Evolutionary conservation across 441 rosid species (phyloP), one percentile per base, ranked within the genome.

Genomic region (Populus hybrid): DNA sequence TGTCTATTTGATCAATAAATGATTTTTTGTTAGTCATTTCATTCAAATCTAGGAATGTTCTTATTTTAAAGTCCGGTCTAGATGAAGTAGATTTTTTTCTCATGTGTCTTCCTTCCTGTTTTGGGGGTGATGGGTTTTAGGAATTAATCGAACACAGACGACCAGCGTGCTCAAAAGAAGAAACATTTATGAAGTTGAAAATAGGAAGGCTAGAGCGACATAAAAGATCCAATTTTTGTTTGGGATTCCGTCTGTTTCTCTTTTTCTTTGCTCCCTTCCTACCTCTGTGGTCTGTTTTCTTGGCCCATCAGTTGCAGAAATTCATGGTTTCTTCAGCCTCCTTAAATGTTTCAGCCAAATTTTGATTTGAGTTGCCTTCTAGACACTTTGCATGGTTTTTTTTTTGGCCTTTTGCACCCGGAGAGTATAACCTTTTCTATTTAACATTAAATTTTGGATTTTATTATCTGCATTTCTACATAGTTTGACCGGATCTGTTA

Each of bases 51-150:
- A 24, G n/a, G n/a, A 35, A 36, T 46, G 67, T 78, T 64, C 64
- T 75, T 75, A 68, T 72, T 16, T 80, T 53, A 7, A 72, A 75
- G 87, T 84, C 87, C 73, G 81, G 86, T 88, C 86, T 74, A 78
- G 40, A 2, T 76, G 75, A 78, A 70, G 80, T 20, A 59, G 26
- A 21, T 12, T 20, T 57, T 81, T 35, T 70, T 30, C 6, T 79
- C 32, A 16, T 42, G 38, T 35, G 61, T 26, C 6, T 18, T 28
- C 61, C 77, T 74, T 80, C 79, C 81, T 85, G 80, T 81, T 76
- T 73, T 46, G 46, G 71, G 79, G 34, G 78, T 66, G 70, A 30
- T 30, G 74, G 69, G 68, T 69, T 80, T 65, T 34, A 66, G 67
- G 76, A 70, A 66, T 75, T 73, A 80, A 80, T 68, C 82, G 66